Conservation (phyloP, 371 early-diverging fungal genomes). For the Coemansia sp. region DNA sequence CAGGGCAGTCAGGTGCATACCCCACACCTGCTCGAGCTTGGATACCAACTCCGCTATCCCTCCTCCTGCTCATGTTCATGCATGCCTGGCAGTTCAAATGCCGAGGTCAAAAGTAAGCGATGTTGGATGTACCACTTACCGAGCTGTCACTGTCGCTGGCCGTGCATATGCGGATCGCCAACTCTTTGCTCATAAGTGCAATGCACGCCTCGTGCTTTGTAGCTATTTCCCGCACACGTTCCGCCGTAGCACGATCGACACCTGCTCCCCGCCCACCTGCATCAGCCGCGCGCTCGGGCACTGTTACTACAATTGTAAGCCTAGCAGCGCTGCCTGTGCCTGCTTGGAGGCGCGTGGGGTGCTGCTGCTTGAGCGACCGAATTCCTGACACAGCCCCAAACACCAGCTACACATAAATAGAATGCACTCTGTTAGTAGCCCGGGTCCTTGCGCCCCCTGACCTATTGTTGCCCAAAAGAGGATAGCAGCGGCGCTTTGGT, state of each 20-base stretch:
- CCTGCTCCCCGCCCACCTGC: conserved; percentile 1
- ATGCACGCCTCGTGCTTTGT: conserved; percentile 22
- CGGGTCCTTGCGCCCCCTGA: neutral
- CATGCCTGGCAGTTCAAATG: neutral
- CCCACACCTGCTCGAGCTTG: neutral
- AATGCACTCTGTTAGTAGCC: neutral
- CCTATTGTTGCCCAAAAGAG: neutral
- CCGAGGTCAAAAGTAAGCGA: conserved; percentile 1
- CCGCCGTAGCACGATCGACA: neutral
- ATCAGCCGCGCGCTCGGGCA: conserved; percentile 1
- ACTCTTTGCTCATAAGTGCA: conserved; percentile 24
- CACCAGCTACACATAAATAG: conserved; percentile 30
- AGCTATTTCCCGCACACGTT: neutral
- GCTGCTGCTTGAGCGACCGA: conserved; percentile 41
- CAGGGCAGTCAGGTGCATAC: neutral
- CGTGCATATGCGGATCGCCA: conserved; percentile 22
- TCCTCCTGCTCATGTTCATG: neutral
- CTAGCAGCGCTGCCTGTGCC: neutral
- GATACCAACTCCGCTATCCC: neutral
- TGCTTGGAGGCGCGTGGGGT: conserved; percentile 7
- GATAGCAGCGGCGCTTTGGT: neutral
- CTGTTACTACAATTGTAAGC: conserved; percentile 15
- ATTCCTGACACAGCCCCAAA: conserved; percentile 38
- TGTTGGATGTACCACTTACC: conserved; percentile 17
- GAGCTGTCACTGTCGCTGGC: conserved; percentile 6